These are phyloP conservation scores for Neonectria magnoliae DNA, from an alignment of 2,329 filamentous ascomycete genomes.

Conservation along the genomic window DNA sequence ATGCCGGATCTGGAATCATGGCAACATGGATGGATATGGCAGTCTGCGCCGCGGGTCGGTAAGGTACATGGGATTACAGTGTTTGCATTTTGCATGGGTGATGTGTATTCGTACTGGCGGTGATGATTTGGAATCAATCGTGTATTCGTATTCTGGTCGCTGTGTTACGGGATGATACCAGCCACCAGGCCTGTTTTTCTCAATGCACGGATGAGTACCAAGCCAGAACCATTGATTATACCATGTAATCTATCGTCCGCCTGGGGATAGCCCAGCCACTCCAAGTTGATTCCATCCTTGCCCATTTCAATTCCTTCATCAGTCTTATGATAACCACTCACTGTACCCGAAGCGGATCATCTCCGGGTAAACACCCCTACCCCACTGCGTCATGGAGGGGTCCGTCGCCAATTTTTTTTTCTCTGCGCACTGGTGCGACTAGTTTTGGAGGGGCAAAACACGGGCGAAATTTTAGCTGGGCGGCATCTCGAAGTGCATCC, in stretches of 20 bases:
- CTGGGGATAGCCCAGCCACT: neutral
- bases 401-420: conserved; percentile 16
- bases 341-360: conserved; percentile 5
- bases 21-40: neutral
- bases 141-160: too few relatives aligned
- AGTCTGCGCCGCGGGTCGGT: neutral
- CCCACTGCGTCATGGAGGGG: conserved; percentile 25
- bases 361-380: neutral
- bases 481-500: neutral
- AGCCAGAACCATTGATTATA: neutral
- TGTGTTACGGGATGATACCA: neutral
- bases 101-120: neutral
- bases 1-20: neutral
- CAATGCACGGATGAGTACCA: neutral
- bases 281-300: neutral
- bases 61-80: too few relatives aligned
- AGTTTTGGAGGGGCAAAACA: conserved; percentile 22
- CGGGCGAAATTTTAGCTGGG: conserved; percentile 14
- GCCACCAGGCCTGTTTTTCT: neutral
- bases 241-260: neutral
- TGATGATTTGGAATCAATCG: neutral
- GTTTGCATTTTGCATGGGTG: neutral
- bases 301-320: neutral
- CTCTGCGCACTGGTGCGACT: conserved; percentile 8
- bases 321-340: neutral